These are phyloP conservation scores for Corylus americana DNA, from an alignment of 306 rosid genomes.

Conservation along the genomic window DNA sequence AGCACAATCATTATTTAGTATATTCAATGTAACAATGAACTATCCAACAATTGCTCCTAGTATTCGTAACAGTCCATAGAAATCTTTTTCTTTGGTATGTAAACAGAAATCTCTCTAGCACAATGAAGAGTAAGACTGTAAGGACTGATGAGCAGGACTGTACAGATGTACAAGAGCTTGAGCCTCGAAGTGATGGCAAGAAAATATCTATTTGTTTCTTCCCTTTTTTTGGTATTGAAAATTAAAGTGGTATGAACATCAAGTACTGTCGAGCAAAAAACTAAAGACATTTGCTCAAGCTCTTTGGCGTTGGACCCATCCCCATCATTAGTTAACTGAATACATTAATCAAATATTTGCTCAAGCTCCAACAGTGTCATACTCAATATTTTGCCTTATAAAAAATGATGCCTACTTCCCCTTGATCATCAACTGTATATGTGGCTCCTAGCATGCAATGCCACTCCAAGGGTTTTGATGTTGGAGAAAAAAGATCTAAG, in stretches of 20 bases:
- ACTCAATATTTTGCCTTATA: background rate
- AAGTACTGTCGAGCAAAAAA: background rate
- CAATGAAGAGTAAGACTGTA: background rate
- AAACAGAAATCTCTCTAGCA: background rate
- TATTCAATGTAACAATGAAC: background rate
- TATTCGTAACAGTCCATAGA: background rate
- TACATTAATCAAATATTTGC: background rate
- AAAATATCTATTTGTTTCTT: background rate
- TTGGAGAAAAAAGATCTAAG: background rate
- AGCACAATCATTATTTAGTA: background rate
- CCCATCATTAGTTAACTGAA: background rate
- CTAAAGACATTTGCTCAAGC: background rate
- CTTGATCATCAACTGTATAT: background rate
- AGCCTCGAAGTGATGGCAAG: background rate
- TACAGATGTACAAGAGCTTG: background rate
- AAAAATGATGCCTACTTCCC: background rate
- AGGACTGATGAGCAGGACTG: background rate
- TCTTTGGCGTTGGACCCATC: background rate
- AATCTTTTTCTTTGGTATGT: background rate
- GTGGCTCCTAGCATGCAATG: background rate
- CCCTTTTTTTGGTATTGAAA: background rate
- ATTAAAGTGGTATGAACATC: background rate
- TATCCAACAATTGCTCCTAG: background rate
- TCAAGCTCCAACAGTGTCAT: background rate
- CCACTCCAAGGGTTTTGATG: background rate